Percentiles rank a stretch among this genome's conserved stretches.
These are phyloP conservation scores for Cylindrotheca closterium DNA, from an alignment of 108 stramenopile genomes.

Conservation along the genomic window DNA sequence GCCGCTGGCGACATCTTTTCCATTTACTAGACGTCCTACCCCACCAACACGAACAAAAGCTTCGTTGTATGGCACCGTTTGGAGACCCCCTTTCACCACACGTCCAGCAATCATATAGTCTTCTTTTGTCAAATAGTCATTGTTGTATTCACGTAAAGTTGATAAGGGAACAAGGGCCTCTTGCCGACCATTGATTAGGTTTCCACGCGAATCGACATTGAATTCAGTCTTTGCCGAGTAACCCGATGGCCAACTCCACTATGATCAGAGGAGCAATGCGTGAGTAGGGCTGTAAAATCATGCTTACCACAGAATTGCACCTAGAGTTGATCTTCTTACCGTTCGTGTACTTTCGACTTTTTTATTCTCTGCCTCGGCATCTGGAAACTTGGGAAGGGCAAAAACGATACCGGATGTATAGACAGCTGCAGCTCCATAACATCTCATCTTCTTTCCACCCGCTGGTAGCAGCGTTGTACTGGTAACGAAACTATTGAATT, in stretches of 20 bases:
- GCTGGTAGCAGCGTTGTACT: conserved; percentile 73
- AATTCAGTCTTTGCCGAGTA: conserved; percentile 63
- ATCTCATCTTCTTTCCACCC: conserved; percentile 77
- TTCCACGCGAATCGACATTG: conserved; percentile 56
- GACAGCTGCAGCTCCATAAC: conserved; percentile 67
- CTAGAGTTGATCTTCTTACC: too few relatives aligned
- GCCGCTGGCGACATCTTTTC: conserved; percentile 51
- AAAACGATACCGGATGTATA: conserved; percentile 82
- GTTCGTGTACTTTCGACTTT: conserved; percentile 61
- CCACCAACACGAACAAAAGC: conserved; percentile 79
- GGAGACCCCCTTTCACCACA: conserved; percentile 68
- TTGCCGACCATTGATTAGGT: conserved; percentile 65
- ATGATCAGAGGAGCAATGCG: conserved; percentile 6
- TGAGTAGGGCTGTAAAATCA: conserved; percentile 33
- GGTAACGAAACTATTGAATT: conserved; percentile 82
- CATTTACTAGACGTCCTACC: conserved; percentile 57
- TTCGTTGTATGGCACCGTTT: conserved; percentile 88
- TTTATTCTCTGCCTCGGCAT: conserved; percentile 50
- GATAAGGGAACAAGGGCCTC: conserved; percentile 55
- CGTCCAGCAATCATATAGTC: conserved; percentile 63
- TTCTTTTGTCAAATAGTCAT: conserved; percentile 47
- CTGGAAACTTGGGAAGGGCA: conserved; percentile 55
- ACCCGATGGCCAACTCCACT: conserved; percentile 66
- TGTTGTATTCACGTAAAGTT: conserved; percentile 45
- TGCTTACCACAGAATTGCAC: background rate